A percentile compares a stretch with the other conserved stretches of the same genome.
phyloP scores from a whole-genome alignment of 2,329 filamentous ascomycete species.

The Beauveria bassiana region DNA sequence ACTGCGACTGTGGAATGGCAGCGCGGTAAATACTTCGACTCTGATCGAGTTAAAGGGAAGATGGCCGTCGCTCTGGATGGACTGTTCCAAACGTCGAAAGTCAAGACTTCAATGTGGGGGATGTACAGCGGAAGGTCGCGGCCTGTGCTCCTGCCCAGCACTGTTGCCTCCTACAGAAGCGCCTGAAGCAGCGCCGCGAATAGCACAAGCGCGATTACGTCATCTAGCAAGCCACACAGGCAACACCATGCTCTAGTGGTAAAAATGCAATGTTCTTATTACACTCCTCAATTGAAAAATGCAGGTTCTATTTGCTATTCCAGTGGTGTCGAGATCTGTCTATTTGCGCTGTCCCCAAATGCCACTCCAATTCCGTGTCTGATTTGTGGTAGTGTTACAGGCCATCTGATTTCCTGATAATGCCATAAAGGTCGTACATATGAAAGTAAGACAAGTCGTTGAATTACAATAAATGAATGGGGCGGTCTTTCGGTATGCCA shows the following conservation, averaged over 20 bases:
- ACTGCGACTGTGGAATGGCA: no score
- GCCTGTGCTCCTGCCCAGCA: background rate
- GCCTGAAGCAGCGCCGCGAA: background rate
- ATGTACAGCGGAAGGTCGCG: background rate
- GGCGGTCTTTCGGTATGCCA: background rate
- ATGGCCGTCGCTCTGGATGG: background rate
- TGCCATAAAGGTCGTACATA: constrained; percentile 14
- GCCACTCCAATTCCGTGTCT: constrained; percentile 10
- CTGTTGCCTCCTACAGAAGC: background rate
- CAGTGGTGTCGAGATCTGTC: constrained; percentile 13
- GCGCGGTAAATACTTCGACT: background rate
- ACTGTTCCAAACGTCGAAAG: background rate
- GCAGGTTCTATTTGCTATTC: constrained; percentile 12
- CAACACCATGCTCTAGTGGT: background rate
- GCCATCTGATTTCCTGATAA: constrained; percentile 5
- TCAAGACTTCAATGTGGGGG: constrained; percentile 2
- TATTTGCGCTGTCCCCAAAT: constrained; percentile 12
- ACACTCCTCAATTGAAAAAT: background rate
- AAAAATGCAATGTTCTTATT: no score
- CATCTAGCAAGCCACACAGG: constrained; percentile 2
- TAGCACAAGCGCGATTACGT: constrained; percentile 2
- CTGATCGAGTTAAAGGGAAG: background rate
- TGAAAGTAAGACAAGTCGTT: constrained; percentile 13
- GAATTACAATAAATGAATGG: constrained; percentile 12
- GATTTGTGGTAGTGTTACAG: constrained; percentile 11